Base-by-base conservation (phyloP, 2,329 filamentous ascomycete species). In the Seiridium cupressi region DNA sequence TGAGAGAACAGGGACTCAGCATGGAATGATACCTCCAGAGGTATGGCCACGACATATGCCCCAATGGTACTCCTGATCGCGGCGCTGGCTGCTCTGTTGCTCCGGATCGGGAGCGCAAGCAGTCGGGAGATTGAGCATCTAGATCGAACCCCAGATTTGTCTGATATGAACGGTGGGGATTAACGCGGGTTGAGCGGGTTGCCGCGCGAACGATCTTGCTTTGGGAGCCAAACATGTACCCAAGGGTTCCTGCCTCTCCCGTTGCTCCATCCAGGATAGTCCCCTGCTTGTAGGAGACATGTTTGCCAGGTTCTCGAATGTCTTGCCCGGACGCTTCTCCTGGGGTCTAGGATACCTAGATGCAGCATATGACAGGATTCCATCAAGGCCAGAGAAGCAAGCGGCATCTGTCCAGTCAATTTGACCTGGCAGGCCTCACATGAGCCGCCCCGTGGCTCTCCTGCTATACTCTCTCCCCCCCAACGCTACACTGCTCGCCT, bases 161-260 rank as follows among this genome's bases (percentile, higher is more conserved):
- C 38, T 36, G 35, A 51, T 44, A 47, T 54, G 55, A 47, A 44
- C 9, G 47, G 56, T 58, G 55, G 55, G 32, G 35, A 55, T 57
- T 49, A 47, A 57, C 63, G 65, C 61, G 60, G 60, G 62, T 58
- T 48, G 9, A 36, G 51, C 51, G 55, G 62, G 51, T 57, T 60
- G 56, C 36, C 62, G 61, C 62, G 64, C 40, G 57, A 62, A 56
- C 61, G 60, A 55, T 47, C 49, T 59, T 46, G 57, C 60, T 54
- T 44, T 38, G 47, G 57, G 55, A 55, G 7, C 58, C 55, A 59
- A 64, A 62, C 61, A 55, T 49, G 35, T 64, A 13, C 51, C 57
- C 53, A 51, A 38, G 58, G 55, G 32, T 35, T 64, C 47, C 62
- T 47, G 59, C 61, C 61, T 61, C 56, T 61, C 61, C 18, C 58